Evolutionary conservation across 2,329 filamentous ascomycete genomes (phyloP).

Genomic region (Taxawa tesnikishii): DNA sequence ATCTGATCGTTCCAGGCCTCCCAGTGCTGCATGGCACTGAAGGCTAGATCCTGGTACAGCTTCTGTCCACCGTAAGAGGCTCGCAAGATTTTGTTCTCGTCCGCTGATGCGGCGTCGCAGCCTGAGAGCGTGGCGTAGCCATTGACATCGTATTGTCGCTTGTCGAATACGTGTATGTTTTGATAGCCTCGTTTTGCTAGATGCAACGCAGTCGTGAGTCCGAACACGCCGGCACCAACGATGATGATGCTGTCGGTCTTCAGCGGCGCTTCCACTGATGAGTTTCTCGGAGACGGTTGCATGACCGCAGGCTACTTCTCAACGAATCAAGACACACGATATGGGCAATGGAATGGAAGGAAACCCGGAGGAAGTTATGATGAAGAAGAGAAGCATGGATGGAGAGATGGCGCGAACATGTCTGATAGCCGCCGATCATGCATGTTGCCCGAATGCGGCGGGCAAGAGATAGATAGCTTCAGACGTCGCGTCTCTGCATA

Average conservation of each 20-base stretch:
- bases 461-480: too few relatives aligned
- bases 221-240: constrained; percentile 32
- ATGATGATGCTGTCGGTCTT: constrained; percentile 13
- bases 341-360: too few relatives aligned
- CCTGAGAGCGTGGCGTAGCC: constrained; percentile 12
- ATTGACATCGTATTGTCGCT: constrained; percentile 8
- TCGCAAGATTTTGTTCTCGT: constrained; percentile 15
- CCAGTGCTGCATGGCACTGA: constrained; percentile 18
- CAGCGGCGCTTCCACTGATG: not conserved
- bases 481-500: too few relatives aligned
- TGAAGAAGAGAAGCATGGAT: too few relatives aligned
- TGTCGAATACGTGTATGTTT: constrained; percentile 15
- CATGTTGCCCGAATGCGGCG: too few relatives aligned
- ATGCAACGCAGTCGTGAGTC: constrained; percentile 26
- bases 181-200: constrained; percentile 14
- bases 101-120: constrained; percentile 12
- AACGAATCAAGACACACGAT: too few relatives aligned
- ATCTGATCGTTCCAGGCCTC: constrained; percentile 17
- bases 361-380: too few relatives aligned
- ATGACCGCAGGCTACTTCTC: too few relatives aligned
- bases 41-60: constrained; percentile 13
- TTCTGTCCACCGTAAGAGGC: constrained; percentile 12
- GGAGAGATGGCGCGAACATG: too few relatives aligned
- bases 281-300: not conserved
- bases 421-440: too few relatives aligned